These are phyloP conservation scores for Salvia splendens DNA, from an alignment of 257 asterid genomes.

Conservation along the genomic window DNA sequence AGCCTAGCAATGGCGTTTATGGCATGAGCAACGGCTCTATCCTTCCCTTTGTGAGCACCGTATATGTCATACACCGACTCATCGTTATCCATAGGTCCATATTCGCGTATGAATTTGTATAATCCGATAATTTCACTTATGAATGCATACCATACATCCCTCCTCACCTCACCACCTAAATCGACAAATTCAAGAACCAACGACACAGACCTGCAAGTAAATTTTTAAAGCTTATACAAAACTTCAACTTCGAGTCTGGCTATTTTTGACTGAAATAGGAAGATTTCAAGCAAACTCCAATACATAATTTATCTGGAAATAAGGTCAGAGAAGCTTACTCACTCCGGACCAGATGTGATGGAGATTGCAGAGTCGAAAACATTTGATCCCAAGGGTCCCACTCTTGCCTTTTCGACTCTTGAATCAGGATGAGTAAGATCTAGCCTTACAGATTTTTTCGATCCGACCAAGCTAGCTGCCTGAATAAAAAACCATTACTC, in stretches of 20 bases:
- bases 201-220: conserved; percentile 50
- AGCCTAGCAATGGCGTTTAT: conserved; percentile 73
- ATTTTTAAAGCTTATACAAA: neutral
- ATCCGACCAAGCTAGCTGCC: conserved; percentile 70
- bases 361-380: conserved; percentile 91
- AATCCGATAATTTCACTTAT: conserved; percentile 67
- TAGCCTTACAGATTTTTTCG: conserved; percentile 51
- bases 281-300: conserved; percentile 3
- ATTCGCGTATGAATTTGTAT: conserved; percentile 70
- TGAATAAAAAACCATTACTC: conserved; percentile 35
- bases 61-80: conserved; percentile 56
- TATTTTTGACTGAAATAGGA: conserved; percentile 17
- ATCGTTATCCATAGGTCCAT: conserved; percentile 74
- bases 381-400: conserved; percentile 91
- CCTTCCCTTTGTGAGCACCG: conserved; percentile 79
- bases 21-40: conserved; percentile 60
- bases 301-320: conserved; percentile 15
- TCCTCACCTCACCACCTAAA: conserved; percentile 87
- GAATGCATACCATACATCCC: conserved; percentile 94
- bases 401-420: conserved; percentile 67
- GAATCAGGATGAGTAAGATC: conserved; percentile 72
- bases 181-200: conserved; percentile 88
- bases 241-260: neutral
- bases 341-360: conserved; percentile 77
- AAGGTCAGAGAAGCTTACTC: conserved; percentile 87